Percentiles rank a stretch among this genome's conserved stretches.
These are phyloP conservation scores for Pythium scleroteichum DNA, from an alignment of 352 stramenopile genomes.

Conservation along the genomic window DNA sequence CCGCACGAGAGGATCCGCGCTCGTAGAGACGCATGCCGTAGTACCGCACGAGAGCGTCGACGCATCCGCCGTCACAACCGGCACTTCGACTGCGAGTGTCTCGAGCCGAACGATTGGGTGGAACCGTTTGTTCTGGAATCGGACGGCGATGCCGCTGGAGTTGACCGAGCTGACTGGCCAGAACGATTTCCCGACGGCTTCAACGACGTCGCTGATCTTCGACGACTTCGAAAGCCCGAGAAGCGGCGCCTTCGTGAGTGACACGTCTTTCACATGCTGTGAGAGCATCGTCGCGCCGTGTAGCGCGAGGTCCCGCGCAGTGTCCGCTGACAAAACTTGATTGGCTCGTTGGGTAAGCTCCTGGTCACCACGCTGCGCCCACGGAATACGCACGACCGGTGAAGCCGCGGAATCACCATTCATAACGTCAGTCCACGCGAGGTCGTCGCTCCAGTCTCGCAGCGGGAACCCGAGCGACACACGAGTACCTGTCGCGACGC, in stretches of 20 bases:
- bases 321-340: not conserved
- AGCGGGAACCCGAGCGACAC: conserved; percentile 2
- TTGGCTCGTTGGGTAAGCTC: not conserved
- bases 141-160: not conserved
- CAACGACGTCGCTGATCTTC: not conserved
- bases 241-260: not conserved
- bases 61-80: not conserved
- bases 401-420: not conserved
- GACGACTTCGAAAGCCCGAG: not conserved
- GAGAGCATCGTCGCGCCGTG: conserved; percentile 7
- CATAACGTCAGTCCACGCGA: not conserved
- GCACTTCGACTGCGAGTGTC: conserved; percentile 4
- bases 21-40: not conserved
- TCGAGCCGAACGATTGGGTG: conserved; percentile 4
- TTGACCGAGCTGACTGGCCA: not conserved
- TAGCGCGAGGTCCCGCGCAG: conserved; percentile 4
- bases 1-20: conserved; percentile 1
- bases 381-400: not conserved
- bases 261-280: not conserved
- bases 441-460: conserved; percentile 12
- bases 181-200: not conserved
- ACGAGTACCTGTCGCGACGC: conserved; percentile 7
- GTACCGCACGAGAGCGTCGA: not conserved
- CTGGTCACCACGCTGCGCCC: not conserved
- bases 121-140: not conserved